These are phyloP conservation scores for Ambispora gerdemannii DNA, from an alignment of 192 early-diverging fungal species.

Conservation along the genomic window DNA sequence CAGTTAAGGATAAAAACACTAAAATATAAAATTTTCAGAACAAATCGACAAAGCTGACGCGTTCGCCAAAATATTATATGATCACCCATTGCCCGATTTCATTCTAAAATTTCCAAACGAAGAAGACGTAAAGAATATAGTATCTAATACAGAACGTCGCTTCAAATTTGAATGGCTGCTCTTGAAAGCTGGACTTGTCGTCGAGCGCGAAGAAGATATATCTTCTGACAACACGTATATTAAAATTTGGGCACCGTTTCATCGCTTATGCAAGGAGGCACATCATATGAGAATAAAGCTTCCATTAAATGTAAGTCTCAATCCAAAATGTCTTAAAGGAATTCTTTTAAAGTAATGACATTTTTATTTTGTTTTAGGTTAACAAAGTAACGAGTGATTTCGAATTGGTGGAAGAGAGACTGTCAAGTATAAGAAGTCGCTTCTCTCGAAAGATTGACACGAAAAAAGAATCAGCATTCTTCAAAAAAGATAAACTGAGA, in stretches of 20 bases:
- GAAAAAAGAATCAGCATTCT: slow-evolving; percentile 37
- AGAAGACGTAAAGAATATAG: slow-evolving; percentile 31
- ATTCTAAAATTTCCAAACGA: slow-evolving; percentile 39
- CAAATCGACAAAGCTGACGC: slow-evolving; percentile 40
- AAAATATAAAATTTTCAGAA: slow-evolving; percentile 18
- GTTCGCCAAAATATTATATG: slow-evolving; percentile 39
- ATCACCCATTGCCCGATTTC: slow-evolving; percentile 40
- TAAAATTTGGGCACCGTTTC: slow-evolving; percentile 44
- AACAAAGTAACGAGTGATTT: slow-evolving; percentile 23
- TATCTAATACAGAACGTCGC: slow-evolving; percentile 21
- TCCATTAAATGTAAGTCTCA: slow-evolving; percentile 35
- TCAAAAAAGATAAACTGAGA: slow-evolving; percentile 36
- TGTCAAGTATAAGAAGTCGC: slow-evolving; percentile 19
- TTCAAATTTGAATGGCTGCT: slow-evolving; percentile 40
- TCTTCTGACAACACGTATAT: slow-evolving; percentile 41
- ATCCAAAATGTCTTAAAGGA: neutral
- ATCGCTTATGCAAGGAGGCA: slow-evolving; percentile 41
- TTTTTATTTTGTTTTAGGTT: too few relatives aligned
- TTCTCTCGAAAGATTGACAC: slow-evolving; percentile 30
- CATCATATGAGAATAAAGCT: slow-evolving; percentile 37
- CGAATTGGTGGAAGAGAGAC: too few relatives aligned
- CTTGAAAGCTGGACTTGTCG: slow-evolving; percentile 35
- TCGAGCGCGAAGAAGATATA: slow-evolving; percentile 40
- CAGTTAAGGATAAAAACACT: neutral
- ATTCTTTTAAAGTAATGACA: too few relatives aligned